Evolutionary conservation across 2,329 filamentous ascomycete genomes (phyloP), one percentile per base, ranked within the genome.

Genomic region (Colletotrichum gigasporum): DNA sequence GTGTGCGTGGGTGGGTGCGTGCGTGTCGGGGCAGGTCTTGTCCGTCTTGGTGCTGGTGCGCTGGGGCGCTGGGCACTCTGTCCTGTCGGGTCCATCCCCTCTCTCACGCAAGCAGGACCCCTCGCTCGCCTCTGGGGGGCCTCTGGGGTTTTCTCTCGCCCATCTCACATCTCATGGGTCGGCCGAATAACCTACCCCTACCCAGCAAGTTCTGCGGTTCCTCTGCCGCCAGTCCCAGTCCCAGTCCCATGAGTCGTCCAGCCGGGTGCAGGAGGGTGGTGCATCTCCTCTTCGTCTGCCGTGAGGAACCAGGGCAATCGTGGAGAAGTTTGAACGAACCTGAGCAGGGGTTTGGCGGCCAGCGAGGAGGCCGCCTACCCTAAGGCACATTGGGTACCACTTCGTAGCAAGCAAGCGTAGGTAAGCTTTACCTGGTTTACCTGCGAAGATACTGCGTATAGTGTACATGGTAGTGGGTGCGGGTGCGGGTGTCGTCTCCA

Each of bases 221-320:
- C n/a, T n/a, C n/a, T n/a, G n/a, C n/a, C n/a, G n/a, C n/a, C n/a
- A n/a, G n/a, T n/a, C n/a, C n/a, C n/a, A n/a, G n/a, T n/a, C n/a
- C n/a, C n/a, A n/a, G n/a, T n/a, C n/a, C n/a, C n/a, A n/a, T n/a
- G n/a, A n/a, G n/a, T n/a, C n/a, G n/a, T n/a, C n/a, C n/a, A n/a
- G n/a, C n/a, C n/a, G n/a, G n/a, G n/a, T n/a, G n/a, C n/a, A n/a
- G n/a, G n/a, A n/a, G n/a, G n/a, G n/a, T n/a, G 42, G 32, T 14
- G 47, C 47, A 42, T 35, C 45, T 20, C 14, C 32, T 35, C 28
- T 3, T n/a, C 20, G 37, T 39, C 6, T 55, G 42, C 42, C 52
- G 34, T 20, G 39, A 44, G 28, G 57, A 32, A 50, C 51, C 26
- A 50, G 51, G 57, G 41, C 51, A 62, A 57, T 57, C 58, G 52